Conservation (phyloP, 208 protist species). For the Crithidia thermophila region DNA sequence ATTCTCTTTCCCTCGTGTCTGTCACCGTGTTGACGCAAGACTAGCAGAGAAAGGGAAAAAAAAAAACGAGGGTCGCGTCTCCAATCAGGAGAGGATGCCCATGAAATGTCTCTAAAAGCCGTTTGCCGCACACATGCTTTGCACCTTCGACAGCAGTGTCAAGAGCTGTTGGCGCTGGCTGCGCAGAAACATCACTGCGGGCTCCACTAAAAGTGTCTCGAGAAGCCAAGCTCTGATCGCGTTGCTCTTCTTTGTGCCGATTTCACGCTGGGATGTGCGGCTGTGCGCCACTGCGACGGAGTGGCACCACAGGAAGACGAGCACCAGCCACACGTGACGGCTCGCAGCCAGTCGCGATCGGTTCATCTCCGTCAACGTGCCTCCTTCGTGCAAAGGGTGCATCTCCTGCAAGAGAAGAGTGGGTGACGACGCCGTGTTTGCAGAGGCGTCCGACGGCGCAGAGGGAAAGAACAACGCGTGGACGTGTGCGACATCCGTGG, state of each 20-base stretch:
- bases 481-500: background rate
- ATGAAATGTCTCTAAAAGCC: too few relatives aligned
- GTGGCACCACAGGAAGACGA: constrained; percentile 55
- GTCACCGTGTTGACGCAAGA: background rate
- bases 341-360: constrained; percentile 33
- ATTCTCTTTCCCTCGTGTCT: background rate
- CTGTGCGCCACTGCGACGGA: constrained; percentile 2
- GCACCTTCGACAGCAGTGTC: background rate
- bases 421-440: background rate
- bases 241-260: background rate
- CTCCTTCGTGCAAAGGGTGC: constrained; percentile 13
- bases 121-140: background rate
- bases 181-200: background rate
- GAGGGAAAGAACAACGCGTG: constrained; percentile 19
- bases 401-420: background rate
- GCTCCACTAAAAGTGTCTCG: background rate
- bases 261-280: background rate
- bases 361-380: constrained; percentile 12
- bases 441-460: background rate
- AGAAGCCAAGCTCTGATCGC: constrained; percentile 5
- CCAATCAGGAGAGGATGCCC: too few relatives aligned
- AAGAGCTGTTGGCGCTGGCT: constrained; percentile 4
- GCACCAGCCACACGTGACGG: constrained; percentile 42
- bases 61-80: too few relatives aligned
- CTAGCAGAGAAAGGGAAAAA: too few relatives aligned